Conservation (phyloP, 768 basidiomycete genomes). For the Lactarius pseudohatsudake region DNA sequence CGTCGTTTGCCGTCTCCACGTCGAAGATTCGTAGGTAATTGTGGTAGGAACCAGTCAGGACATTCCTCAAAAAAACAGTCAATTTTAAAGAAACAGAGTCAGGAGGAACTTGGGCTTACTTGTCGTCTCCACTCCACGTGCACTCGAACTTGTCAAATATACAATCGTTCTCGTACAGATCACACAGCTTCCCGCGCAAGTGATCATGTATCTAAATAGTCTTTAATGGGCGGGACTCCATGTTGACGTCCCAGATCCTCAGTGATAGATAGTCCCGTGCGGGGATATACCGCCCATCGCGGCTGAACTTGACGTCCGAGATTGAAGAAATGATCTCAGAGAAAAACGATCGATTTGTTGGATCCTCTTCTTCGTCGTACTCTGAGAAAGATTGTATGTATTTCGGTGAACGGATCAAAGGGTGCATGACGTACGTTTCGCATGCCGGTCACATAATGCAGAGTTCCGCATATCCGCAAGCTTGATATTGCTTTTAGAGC, state of each 20-base stretch:
- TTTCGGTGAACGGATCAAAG: conserved; percentile 10
- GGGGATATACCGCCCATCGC: conserved; percentile 94
- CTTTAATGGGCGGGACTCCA: conserved; percentile 95
- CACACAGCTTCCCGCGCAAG: conserved; percentile 94
- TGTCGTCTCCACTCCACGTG: conserved; percentile 94
- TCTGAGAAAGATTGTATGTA: conserved; percentile 48
- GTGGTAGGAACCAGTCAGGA: conserved; percentile 99
- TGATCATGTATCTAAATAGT: conserved; percentile 99
- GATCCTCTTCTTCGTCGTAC: conserved; percentile 99
- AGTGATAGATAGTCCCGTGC: conserved; percentile 96
- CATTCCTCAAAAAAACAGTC: conserved; percentile 58
- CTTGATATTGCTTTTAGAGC: conserved; percentile 99
- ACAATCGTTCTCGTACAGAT: conserved; percentile 99
- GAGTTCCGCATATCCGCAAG: conserved; percentile 99
- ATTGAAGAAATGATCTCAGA: conserved; percentile 99
- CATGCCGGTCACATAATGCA: conserved; percentile 92
- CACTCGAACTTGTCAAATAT: conserved; percentile 99
- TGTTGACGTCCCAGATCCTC: conserved; percentile 99
- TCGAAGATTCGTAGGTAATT: conserved; percentile 99
- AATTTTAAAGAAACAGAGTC: not conserved
- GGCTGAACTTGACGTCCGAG: conserved; percentile 98
- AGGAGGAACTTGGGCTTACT: conserved; percentile 59
- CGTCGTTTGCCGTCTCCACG: conserved; percentile 77
- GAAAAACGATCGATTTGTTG: conserved; percentile 96
- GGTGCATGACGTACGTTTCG: conserved; percentile 72